These are phyloP conservation scores for Exophiala oligosperma DNA, from an alignment of 2,329 filamentous ascomycete species.

Conservation along the genomic window DNA sequence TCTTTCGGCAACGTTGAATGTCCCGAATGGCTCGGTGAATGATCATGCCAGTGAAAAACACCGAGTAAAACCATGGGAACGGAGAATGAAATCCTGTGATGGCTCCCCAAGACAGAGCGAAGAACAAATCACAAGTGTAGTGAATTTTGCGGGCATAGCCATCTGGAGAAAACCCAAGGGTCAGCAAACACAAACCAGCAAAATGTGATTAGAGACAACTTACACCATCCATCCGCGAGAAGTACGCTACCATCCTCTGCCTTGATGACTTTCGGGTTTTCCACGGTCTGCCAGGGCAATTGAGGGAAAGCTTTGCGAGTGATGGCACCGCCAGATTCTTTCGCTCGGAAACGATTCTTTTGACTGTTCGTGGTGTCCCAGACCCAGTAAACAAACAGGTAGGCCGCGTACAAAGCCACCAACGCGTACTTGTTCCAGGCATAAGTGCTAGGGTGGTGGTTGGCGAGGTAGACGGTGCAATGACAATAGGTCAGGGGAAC, in stretches of 20 bases:
- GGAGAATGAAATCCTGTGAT: slow-evolving; percentile 78
- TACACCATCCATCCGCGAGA: slow-evolving; percentile 81
- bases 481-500: slow-evolving; percentile 92
- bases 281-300: slow-evolving; percentile 80
- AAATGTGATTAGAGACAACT: slow-evolving; percentile 32
- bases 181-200: slow-evolving; percentile 23
- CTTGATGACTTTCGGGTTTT: slow-evolving; percentile 77
- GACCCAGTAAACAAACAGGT: slow-evolving; percentile 82
- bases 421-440: slow-evolving; percentile 72
- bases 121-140: slow-evolving; percentile 78
- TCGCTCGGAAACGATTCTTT: slow-evolving; percentile 86
- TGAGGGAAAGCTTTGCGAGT: slow-evolving; percentile 82
- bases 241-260: slow-evolving; percentile 74
- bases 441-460: slow-evolving; percentile 76
- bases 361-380: slow-evolving; percentile 93
- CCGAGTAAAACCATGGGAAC: slow-evolving; percentile 86
- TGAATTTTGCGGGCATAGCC: slow-evolving; percentile 76
- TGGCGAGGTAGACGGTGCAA: slow-evolving; percentile 86
- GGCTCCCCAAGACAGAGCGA: slow-evolving; percentile 75
- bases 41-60: slow-evolving; percentile 81
- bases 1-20: slow-evolving; percentile 70
- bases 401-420: slow-evolving; percentile 64
- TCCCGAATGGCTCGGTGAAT: slow-evolving; percentile 74
- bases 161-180: slow-evolving; percentile 40
- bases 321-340: slow-evolving; percentile 66